A percentile compares a stretch with the other conserved stretches of the same genome.
These are phyloP conservation scores for Globisporangium takayamanum DNA, from an alignment of 352 stramenopile species.

Conservation along the genomic window DNA sequence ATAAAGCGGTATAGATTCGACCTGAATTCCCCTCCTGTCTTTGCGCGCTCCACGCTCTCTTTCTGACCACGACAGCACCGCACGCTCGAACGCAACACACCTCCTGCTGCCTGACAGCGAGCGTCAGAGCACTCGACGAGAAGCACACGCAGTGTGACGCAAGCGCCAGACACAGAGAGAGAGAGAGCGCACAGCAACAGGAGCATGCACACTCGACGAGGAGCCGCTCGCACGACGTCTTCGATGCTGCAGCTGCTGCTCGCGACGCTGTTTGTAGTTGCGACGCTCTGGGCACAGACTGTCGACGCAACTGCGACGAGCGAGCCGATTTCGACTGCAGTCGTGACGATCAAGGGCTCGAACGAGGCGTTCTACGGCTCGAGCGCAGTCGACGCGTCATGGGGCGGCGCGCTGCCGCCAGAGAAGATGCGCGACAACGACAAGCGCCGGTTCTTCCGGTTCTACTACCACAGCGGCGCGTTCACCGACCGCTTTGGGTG, in stretches of 20 bases:
- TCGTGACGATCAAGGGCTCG: constrained; percentile 53
- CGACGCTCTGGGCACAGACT: background rate
- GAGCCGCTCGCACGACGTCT: no score
- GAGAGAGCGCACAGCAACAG: no score
- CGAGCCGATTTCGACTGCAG: constrained; percentile 33
- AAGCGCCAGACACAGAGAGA: no score
- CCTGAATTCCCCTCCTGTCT: no score
- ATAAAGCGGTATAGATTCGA: no score
- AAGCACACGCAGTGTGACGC: no score
- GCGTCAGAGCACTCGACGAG: no score
- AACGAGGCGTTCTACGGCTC: constrained; percentile 55
- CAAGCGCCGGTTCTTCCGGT: constrained; percentile 36
- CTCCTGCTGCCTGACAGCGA: no score
- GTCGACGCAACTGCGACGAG: constrained; percentile 22
- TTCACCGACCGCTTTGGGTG: constrained; percentile 52
- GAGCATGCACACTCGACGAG: no score
- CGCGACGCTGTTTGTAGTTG: background rate
- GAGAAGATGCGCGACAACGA: constrained; percentile 39
- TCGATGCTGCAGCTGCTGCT: background rate
- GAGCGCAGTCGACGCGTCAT: constrained; percentile 36
- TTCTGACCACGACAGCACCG: no score
- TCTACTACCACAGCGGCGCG: constrained; percentile 38
- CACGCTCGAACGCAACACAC: no score
- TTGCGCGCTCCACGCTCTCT: no score
- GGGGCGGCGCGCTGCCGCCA: constrained; percentile 40